Evolutionary conservation across 2,329 filamentous ascomycete species (phyloP).

Genomic region (Trichophyton benhamiae): DNA sequence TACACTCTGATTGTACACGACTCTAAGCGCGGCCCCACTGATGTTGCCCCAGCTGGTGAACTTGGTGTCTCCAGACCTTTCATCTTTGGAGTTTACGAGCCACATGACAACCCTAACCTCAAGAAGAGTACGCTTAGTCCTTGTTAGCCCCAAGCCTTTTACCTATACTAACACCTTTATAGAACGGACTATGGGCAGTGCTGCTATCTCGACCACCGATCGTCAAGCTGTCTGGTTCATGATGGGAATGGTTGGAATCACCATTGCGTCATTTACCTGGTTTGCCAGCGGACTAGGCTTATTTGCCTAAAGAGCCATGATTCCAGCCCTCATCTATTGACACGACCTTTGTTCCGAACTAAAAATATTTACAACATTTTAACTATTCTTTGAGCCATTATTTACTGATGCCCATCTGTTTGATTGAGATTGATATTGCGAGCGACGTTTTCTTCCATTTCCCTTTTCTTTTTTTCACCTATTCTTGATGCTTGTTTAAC

Average conservation of each 20-base stretch:
- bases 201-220: constrained; percentile 41
- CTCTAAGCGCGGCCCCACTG: constrained; percentile 40
- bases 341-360: neutral
- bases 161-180: neutral
- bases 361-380: neutral
- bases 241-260: constrained; percentile 44
- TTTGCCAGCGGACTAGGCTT: constrained; percentile 34
- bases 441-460: neutral
- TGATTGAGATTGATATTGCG: neutral
- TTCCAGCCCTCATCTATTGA: neutral
- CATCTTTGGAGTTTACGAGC: constrained; percentile 51
- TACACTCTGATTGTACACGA: constrained; percentile 56
- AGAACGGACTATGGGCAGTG: constrained; percentile 13
- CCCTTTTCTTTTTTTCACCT: neutral
- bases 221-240: constrained; percentile 45
- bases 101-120: constrained; percentile 40
- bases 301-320: constrained; percentile 2
- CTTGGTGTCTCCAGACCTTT: constrained; percentile 41
- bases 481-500: neutral
- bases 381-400: neutral
- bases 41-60: constrained; percentile 43
- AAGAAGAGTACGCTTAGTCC: constrained; percentile 29
- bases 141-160: neutral
- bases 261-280: constrained; percentile 46
- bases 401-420: neutral